Evolutionary conservation across 2,329 filamentous ascomycete species (phyloP), one percentile per base, ranked within the genome.

Genomic region (Rutstroemia sydowiana): DNA sequence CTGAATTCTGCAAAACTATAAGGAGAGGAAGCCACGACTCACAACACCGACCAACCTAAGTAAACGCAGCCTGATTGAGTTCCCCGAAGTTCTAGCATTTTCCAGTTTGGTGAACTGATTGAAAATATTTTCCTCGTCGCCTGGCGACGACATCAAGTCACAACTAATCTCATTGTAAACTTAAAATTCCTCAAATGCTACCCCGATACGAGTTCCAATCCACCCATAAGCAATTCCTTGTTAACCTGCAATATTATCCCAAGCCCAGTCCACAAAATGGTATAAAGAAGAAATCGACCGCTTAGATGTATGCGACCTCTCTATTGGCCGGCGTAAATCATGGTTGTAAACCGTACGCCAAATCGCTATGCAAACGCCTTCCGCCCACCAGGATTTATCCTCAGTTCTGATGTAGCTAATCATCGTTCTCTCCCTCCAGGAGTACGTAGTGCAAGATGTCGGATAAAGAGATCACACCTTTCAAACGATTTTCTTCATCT

Each of bases 361-460:
- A 47, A 56, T 65, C 65, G 65, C 65, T 67, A 67, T 67, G 65
- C 65, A n/a, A 66, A 66, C 61, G 60, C 63, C 63, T 51, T 53
- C 48, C 53, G 46, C 55, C 59, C 40, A 42, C 47, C 57, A 43
- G 55, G 55, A 45, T 53, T 55, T 42, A 52, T 53, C 37, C 56
- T 46, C 57, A 59, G 48, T 49, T 43, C 53, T 37, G n/a, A n/a
- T 55, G 20, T 51, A 28, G 54, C 52, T 57, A 62, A 41, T 65
- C 62, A 21, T 64, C 62, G 20, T 55, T 59, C 46, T 64, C 65
- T 30, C 65, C 65, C 48, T 88, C 79, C 20, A 95, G 76, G 58
- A 98, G 75, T 48, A 96, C 88, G 67, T 98, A 96, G 64, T 95
- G 90, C 60, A 98, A 79, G 59, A 98, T 96, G 70, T 98, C 93